Evolutionary conservation across 257 asterid genomes (phyloP).

Genomic region (Echium plantagineum): DNA sequence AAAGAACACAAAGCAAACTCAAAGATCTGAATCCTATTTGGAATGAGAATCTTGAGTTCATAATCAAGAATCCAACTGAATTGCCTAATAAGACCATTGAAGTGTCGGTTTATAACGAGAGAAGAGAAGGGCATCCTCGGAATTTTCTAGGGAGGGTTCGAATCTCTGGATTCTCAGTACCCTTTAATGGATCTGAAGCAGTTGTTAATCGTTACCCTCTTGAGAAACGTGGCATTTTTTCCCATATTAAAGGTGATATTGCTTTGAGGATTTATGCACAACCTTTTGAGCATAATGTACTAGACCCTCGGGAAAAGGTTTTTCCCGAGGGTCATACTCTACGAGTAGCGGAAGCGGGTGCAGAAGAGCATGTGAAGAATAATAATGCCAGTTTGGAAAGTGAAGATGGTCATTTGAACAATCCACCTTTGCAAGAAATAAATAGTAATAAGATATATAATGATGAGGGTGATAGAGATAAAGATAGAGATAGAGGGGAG

Average conservation of each 20-base stretch:
- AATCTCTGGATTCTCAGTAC: constrained; percentile 53
- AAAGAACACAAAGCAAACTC: constrained; percentile 43
- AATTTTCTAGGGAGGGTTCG: constrained; percentile 72
- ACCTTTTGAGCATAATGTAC: constrained; percentile 6
- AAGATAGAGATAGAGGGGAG: constrained; percentile 26
- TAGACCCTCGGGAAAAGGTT: constrained; percentile 1
- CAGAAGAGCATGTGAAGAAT: constrained; percentile 14
- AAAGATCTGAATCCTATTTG: constrained; percentile 74
- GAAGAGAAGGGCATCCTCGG: constrained; percentile 38
- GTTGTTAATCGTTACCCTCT: constrained; percentile 63
- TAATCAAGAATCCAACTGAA: constrained; percentile 30
- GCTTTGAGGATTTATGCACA: constrained; percentile 39
- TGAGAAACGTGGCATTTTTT: constrained; percentile 75
- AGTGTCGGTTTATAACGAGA: constrained; percentile 52
- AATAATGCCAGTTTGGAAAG: constrained; percentile 17
- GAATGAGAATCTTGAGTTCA: constrained; percentile 71
- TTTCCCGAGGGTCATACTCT: no score
- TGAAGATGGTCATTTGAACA: constrained; percentile 6
- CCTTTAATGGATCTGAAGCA: constrained; percentile 50
- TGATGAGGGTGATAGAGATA: neutral
- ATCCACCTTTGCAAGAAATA: constrained; percentile 27
- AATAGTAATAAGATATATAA: constrained; percentile 17
- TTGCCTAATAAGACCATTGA: constrained; percentile 37
- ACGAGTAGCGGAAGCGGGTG: no score
- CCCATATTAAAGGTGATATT: constrained; percentile 69